phyloP scores from a whole-genome alignment of 2,329 filamentous ascomycete genomes.

The Fusarium multiceps region DNA sequence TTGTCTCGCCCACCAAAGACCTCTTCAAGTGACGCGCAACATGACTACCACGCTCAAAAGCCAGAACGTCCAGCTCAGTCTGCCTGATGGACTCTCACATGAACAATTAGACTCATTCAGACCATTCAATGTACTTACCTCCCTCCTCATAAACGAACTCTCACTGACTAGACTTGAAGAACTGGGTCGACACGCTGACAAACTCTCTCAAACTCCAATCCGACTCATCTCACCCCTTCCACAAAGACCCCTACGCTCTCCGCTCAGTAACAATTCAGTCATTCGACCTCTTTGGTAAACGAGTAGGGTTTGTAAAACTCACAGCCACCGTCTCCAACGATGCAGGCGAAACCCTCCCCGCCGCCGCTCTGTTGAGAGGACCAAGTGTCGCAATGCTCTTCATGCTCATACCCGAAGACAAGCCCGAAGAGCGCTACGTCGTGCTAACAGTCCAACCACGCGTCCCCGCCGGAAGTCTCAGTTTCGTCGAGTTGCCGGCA shows the following conservation, averaged over 20 bases:
- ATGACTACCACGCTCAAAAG: conserved; percentile 42
- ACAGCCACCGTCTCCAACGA: conserved; percentile 60
- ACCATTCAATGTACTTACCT: conserved; percentile 59
- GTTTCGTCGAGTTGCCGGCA: conserved; percentile 67
- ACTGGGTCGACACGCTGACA: conserved; percentile 61
- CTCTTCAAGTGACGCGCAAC: conserved; percentile 5
- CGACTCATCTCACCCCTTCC: conserved; percentile 61
- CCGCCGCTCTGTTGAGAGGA: conserved; percentile 67
- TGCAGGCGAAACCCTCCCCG: conserved; percentile 63
- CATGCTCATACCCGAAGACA: conserved; percentile 65
- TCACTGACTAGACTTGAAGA: conserved; percentile 47
- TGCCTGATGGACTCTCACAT: conserved; percentile 58
- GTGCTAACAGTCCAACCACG: conserved; percentile 71
- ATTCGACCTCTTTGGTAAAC: conserved; percentile 62
- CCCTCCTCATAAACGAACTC: rapidly evolving
- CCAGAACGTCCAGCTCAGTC: conserved; percentile 55
- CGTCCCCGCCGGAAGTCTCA: conserved; percentile 64
- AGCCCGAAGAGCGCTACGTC: conserved; percentile 63
- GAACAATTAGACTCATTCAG: conserved; percentile 59
- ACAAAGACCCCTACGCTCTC: conserved; percentile 64
- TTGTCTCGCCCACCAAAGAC: conserved; percentile 1
- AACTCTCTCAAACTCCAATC: conserved; percentile 60
- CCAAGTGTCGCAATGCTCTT: conserved; percentile 71
- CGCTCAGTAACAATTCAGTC: conserved; percentile 64
- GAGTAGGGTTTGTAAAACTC: conserved; percentile 69